phyloP scores from a whole-genome alignment of 495 filamentous ascomycete genomes.

The Daldinia concentrica region DNA sequence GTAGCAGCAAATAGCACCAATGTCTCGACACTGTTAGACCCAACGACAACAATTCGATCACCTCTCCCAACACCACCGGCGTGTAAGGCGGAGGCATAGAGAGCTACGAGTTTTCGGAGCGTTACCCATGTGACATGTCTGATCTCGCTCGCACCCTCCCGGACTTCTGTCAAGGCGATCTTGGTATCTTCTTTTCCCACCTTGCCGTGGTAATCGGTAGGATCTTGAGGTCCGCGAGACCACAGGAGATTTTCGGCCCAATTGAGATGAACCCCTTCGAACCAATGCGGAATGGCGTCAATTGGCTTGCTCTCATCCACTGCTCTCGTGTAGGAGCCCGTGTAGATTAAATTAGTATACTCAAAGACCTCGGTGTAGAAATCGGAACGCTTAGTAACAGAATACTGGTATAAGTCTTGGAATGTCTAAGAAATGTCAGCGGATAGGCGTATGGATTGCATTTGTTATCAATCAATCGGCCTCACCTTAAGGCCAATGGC shows the following conservation, averaged over 20 bases:
- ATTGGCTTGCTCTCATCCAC: constrained; percentile 74
- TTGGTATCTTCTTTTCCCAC: constrained; percentile 73
- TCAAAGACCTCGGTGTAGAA: constrained; percentile 76
- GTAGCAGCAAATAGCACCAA: constrained; percentile 71
- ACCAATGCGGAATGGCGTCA: constrained; percentile 74
- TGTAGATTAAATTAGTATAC: constrained; percentile 66
- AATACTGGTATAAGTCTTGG: constrained; percentile 71
- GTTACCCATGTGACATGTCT: constrained; percentile 70
- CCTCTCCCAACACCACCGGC: constrained; percentile 70
- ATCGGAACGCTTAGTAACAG: constrained; percentile 64
- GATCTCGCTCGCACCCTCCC: constrained; percentile 70
- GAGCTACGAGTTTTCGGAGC: constrained; percentile 64
- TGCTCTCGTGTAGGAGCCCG: constrained; percentile 65
- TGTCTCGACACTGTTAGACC: constrained; percentile 77
- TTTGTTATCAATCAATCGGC: background rate
- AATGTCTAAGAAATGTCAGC: constrained; percentile 59
- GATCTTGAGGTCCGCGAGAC: constrained; percentile 48
- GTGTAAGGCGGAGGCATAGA: constrained; percentile 68
- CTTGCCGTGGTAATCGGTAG: constrained; percentile 49
- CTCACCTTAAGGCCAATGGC: constrained; percentile 56
- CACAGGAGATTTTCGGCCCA: constrained; percentile 72
- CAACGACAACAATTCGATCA: constrained; percentile 76
- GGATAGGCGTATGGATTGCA: background rate
- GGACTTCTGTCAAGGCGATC: constrained; percentile 73
- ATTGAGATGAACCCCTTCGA: constrained; percentile 69